phyloP scores from a whole-genome alignment of 2,329 filamentous ascomycete genomes.

The Epichloe sibirici region DNA sequence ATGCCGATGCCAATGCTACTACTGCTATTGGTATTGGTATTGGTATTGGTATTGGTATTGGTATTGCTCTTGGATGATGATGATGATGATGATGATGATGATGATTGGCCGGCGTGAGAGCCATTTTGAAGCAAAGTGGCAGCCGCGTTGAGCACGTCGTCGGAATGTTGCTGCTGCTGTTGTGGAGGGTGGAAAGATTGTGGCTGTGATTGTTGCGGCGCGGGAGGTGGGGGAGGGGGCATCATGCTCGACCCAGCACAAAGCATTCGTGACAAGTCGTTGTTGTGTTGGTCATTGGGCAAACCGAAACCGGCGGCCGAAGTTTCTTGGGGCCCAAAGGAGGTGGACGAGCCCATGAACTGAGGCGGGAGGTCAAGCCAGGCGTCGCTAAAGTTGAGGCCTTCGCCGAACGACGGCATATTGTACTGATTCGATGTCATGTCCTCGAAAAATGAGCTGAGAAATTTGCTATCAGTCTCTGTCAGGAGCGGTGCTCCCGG shows the following conservation, averaged over 20 bases:
- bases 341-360: conserved; percentile 54
- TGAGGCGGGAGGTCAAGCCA: conserved; percentile 50
- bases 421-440: conserved; percentile 39
- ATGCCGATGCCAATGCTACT: too few species aligned
- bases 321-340: conserved; percentile 40
- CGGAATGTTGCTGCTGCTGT: conserved; percentile 22
- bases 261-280: conserved; percentile 7
- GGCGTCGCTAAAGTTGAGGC: conserved; percentile 35
- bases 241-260: conserved; percentile 19
- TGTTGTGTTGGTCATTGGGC: conserved; percentile 9
- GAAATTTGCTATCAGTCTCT: conserved; percentile 45
- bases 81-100: neutral
- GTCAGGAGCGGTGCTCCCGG: conserved; percentile 54
- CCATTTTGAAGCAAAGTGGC: conserved; percentile 39
- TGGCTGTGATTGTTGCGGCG: conserved; percentile 13
- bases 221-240: conserved; percentile 22
- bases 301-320: conserved; percentile 8
- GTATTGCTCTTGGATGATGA: conserved; percentile 4
- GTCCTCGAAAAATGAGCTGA: conserved; percentile 46
- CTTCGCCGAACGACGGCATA: conserved; percentile 37
- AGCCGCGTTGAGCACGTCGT: conserved; percentile 45
- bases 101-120: conserved; percentile 6
- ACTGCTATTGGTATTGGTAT: too few species aligned
- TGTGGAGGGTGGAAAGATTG: neutral
- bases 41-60: too few species aligned